Conservation (phyloP, 2,329 filamentous ascomycete species). For the Trichoderma koningii region DNA sequence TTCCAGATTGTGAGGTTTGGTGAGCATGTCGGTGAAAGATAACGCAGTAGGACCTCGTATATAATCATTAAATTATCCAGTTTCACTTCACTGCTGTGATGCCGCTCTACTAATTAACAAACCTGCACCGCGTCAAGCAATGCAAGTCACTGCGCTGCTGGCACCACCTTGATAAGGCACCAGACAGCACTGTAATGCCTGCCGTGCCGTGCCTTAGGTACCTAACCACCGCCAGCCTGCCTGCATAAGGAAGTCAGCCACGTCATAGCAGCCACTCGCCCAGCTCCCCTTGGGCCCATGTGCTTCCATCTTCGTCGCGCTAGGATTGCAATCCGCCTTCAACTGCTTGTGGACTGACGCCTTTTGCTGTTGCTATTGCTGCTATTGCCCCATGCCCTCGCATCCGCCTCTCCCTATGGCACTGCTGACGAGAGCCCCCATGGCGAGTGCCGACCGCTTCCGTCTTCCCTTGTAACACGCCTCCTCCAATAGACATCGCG, state of each 20-base stretch:
- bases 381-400: not conserved
- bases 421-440: not conserved
- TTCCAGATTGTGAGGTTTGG: too few relatives aligned
- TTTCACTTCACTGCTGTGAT: too few relatives aligned
- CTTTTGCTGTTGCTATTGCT: not conserved
- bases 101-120: too few relatives aligned
- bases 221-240: not conserved
- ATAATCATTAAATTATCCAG: too few relatives aligned
- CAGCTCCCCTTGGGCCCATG: constrained; percentile 20
- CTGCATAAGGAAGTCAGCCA: constrained; percentile 10
- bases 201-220: not conserved
- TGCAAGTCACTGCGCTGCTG: not conserved
- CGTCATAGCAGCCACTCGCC: constrained; percentile 15
- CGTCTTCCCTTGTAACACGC: not conserved
- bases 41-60: too few relatives aligned
- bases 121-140: too few relatives aligned
- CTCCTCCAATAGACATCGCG: too few relatives aligned
- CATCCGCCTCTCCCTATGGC: constrained; percentile 10
- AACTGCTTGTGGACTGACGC: not conserved
- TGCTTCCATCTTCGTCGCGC: constrained; percentile 4
- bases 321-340: constrained; percentile 14
- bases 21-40: too few relatives aligned
- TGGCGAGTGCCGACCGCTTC: constrained; percentile 9
- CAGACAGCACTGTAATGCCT: too few relatives aligned
- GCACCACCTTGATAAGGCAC: too few relatives aligned